Conservation (phyloP, 2,329 filamentous ascomycete genomes). For the Fusarium heterosporum region DNA sequence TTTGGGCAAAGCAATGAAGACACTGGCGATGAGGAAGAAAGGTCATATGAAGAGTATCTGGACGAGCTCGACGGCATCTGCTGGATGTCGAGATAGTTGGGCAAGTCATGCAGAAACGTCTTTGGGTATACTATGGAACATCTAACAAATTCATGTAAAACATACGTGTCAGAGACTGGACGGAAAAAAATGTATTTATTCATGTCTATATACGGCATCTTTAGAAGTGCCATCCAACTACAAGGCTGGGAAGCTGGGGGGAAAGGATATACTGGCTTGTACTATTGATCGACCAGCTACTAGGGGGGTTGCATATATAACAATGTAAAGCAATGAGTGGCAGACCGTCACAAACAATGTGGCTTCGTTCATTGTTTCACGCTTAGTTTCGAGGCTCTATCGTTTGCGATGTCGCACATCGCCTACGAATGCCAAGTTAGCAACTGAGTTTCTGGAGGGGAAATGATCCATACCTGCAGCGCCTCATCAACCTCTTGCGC, state of each 20-base stretch:
- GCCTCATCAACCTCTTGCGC: conserved; percentile 76
- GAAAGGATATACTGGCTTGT: conserved; percentile 5
- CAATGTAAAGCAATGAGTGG: conserved; percentile 7
- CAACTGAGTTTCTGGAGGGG: background rate
- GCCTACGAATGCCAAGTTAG: conserved; percentile 62
- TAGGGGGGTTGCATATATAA: conserved; percentile 3
- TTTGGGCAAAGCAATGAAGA: conserved; percentile 55
- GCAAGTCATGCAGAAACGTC: conserved; percentile 1
- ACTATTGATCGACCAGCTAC: background rate
- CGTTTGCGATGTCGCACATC: conserved; percentile 91
- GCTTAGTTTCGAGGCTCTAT: conserved; percentile 67
- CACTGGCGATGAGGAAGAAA: conserved; percentile 50
- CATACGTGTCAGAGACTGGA: conserved; percentile 16
- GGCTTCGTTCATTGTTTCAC: conserved; percentile 11
- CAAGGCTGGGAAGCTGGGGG: background rate
- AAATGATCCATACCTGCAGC: conserved; percentile 70
- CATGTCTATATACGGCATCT: conserved; percentile 16
- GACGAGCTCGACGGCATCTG: conserved; percentile 68
- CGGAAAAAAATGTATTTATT: conserved; percentile 14
- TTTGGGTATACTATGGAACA: conserved; percentile 11
- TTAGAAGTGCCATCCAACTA: conserved; percentile 8
- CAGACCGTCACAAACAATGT: conserved; percentile 2
- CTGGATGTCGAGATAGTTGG: conserved; percentile 53
- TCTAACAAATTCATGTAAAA: conserved; percentile 30
- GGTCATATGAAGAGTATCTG: conserved; percentile 66